These are phyloP conservation scores for Phoenix roebelenii DNA, from an alignment of 176 grass and related monocot species.

Conservation along the genomic window DNA sequence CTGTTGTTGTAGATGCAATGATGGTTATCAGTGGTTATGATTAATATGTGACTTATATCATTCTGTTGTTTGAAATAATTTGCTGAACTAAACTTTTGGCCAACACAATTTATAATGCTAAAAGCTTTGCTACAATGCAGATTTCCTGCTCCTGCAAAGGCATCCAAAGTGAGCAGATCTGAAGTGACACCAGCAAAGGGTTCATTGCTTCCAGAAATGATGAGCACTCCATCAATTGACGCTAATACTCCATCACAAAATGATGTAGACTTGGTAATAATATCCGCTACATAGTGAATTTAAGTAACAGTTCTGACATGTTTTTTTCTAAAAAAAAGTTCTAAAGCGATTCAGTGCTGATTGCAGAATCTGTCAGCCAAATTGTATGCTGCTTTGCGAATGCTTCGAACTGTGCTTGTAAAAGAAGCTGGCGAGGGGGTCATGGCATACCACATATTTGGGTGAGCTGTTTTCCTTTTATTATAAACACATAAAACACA, in stretches of 20 bases:
- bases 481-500: not conserved
- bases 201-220: conserved; percentile 15
- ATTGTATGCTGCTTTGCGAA: conserved; percentile 26
- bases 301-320: not conserved
- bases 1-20: too few species aligned
- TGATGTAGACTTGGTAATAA: conserved; percentile 38
- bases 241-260: conserved; percentile 29
- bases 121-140: conserved; percentile 28
- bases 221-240: conserved; percentile 22
- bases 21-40: too few species aligned
- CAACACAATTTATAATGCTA: too few species aligned
- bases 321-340: not conserved
- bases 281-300: not conserved
- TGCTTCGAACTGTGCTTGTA: conserved; percentile 34
- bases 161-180: conserved; percentile 46
- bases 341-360: conserved; percentile 1
- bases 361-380: conserved; percentile 31
- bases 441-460: conserved; percentile 57
- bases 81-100: too few species aligned
- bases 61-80: not conserved
- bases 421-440: conserved; percentile 27
- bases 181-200: conserved; percentile 23
- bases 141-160: conserved; percentile 43
- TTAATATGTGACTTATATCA: not conserved
- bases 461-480: conserved; percentile 18